Evolutionary conservation across 768 basidiomycete species (phyloP).

Genomic region (Kondoa subrosea): DNA sequence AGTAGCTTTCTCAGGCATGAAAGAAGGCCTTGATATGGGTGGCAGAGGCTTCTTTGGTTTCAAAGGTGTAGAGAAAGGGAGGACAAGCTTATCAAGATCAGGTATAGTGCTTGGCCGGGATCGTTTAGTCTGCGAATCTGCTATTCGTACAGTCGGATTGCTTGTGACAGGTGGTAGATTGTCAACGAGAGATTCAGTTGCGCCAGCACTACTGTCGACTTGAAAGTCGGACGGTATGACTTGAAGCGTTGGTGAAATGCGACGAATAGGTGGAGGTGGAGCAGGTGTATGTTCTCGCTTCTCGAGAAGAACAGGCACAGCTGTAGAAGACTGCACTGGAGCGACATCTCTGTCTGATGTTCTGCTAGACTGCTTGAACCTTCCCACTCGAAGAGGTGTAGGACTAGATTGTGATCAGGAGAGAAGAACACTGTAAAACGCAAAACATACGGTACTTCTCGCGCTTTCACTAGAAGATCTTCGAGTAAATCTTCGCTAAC

Average conservation of each 20-base stretch:
- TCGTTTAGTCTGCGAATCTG: neutral
- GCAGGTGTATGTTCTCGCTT: too few relatives aligned
- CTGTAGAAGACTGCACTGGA: neutral
- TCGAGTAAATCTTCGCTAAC: neutral
- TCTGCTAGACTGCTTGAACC: too few relatives aligned
- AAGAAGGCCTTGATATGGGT: neutral
- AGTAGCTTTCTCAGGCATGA: neutral
- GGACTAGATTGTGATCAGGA: too few relatives aligned
- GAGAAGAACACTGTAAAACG: too few relatives aligned
- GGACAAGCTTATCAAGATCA: neutral
- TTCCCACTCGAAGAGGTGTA: too few relatives aligned
- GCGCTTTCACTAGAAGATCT: neutral
- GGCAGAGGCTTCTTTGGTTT: neutral
- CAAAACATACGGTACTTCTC: neutral
- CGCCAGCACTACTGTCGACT: neutral
- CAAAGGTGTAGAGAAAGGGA: neutral
- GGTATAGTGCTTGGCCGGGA: neutral
- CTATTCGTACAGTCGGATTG: neutral
- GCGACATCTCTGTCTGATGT: neutral
- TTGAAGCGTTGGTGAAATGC: too few relatives aligned
- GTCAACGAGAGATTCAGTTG: neutral
- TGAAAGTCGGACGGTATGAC: too few relatives aligned
- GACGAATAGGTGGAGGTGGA: too few relatives aligned
- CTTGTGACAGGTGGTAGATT: neutral
- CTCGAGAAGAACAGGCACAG: neutral